Conservation (phyloP, 306 rosid species). For the Bauhinia variegata region DNA sequence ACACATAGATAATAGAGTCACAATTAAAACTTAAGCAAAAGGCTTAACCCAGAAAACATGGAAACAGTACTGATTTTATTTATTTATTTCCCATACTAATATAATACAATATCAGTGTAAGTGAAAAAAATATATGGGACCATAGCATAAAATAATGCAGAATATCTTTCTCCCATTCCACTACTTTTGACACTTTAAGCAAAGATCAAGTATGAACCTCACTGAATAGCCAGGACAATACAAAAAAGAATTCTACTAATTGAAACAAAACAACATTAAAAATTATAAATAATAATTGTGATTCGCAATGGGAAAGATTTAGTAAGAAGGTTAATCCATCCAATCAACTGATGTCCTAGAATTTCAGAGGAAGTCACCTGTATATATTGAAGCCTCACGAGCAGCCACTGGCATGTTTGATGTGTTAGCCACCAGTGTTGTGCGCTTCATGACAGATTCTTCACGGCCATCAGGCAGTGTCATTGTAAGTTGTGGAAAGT, state of each 20-base stretch:
- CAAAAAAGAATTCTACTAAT: conserved; percentile 13
- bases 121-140: conserved; percentile 20
- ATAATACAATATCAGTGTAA: conserved; percentile 24
- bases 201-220: conserved; percentile 16
- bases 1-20: background rate
- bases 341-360: background rate
- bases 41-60: background rate
- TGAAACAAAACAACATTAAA: conserved; percentile 28
- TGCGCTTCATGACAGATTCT: conserved; percentile 99
- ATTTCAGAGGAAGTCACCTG: conserved; percentile 58
- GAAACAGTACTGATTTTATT: background rate
- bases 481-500: conserved; percentile 99
- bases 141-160: conserved; percentile 22
- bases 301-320: conserved; percentile 16
- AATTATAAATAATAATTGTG: conserved; percentile 7
- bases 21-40: background rate
- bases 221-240: conserved; percentile 14
- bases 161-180: background rate
- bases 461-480: conserved; percentile 99
- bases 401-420: conserved; percentile 99
- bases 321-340: conserved; percentile 5
- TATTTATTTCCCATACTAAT: background rate
- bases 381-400: conserved; percentile 99
- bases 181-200: conserved; percentile 11
- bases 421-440: conserved; percentile 98